Evolutionary conservation across 2,329 filamentous ascomycete genomes (phyloP), one percentile per base, ranked within the genome.

Genomic region (Sordariomycetes sp.): DNA sequence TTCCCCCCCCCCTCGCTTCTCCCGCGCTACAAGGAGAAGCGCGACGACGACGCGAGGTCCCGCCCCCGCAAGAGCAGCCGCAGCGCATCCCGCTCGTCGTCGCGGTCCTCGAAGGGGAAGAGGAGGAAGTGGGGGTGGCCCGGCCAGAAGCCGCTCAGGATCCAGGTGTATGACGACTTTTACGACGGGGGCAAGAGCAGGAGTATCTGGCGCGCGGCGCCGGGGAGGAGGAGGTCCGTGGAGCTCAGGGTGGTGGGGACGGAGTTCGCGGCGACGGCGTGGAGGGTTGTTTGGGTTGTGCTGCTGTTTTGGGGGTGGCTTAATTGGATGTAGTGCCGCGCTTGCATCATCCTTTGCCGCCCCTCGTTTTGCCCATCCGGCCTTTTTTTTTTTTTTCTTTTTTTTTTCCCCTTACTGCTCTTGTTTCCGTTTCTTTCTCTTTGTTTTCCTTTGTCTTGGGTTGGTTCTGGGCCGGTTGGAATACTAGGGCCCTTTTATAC

Each of bases 301-400:
- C 68, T 84, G 52, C 62, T 73, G 15, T 83, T 84, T 67, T 94
- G 87, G 75, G 74, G 75, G 34, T 88, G 83, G 71, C 70, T 92
- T 63, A 75, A 85, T 58, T 82, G 79, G 71, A 61, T 89, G 39
- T 53, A 45, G 25, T 1, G n/a, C 35, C 51, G 17, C 51, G 28
- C 24, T 15, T 51, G 28, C 28, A 32, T 39, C 36, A 10, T 17
- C 17, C 36, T 10, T 12, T 17, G n/a, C n/a, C 15, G 17, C 36
- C 20, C 15, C 22, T 24, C 20, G 2, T n/a, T 50, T 20, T 10
- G 3, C 45, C 5, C 4, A 10, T 3, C 5, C 45, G 13, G 1
- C 28, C 17, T 55, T 24, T 22, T 52, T 52, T 17, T 36, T 42
- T 5, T 10, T 39, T 6, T 17, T 39, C 48, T 24, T 17, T 39